A percentile compares a stretch with the other conserved stretches of the same genome.
Evolutionary conservation across 345 rosid species (phyloP).

Genomic region (Mangifera indica): DNA sequence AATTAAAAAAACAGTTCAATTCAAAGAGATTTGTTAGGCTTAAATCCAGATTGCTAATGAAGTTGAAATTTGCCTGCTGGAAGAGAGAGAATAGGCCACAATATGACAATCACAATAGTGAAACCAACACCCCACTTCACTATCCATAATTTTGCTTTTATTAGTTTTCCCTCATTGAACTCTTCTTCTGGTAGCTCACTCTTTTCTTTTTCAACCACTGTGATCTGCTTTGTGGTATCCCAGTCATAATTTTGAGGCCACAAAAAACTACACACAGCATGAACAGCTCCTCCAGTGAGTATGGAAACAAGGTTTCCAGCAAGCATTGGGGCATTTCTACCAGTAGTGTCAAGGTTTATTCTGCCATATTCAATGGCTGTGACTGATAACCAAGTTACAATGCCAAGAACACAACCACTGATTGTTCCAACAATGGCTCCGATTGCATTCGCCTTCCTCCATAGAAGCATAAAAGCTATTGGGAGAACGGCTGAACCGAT

Average conservation of each 20-base stretch:
- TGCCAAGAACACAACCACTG: slow-evolving; percentile 70
- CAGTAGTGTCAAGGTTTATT: slow-evolving; percentile 70
- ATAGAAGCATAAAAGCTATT: slow-evolving; percentile 85
- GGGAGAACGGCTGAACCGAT: slow-evolving; percentile 93
- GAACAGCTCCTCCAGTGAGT: slow-evolving; percentile 72
- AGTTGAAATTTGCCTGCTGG: slow-evolving; percentile 58
- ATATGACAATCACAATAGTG: slow-evolving; percentile 57
- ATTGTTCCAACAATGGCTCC: slow-evolving; percentile 78
- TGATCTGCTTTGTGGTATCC: slow-evolving; percentile 80
- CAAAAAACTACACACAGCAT: slow-evolving; percentile 61
- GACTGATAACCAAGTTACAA: slow-evolving; percentile 67
- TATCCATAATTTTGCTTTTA: slow-evolving; percentile 75
- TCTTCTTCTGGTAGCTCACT: slow-evolving; percentile 58
- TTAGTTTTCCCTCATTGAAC: slow-evolving; percentile 70
- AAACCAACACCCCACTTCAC: slow-evolving; percentile 81
- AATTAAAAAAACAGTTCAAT: too few species aligned
- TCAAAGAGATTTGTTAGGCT: neutral
- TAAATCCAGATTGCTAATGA: neutral
- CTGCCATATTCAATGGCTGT: slow-evolving; percentile 61
- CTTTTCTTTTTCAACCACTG: slow-evolving; percentile 64
- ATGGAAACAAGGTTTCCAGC: slow-evolving; percentile 83
- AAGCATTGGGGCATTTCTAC: slow-evolving; percentile 84
- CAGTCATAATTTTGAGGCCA: slow-evolving; percentile 77
- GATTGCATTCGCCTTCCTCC: slow-evolving; percentile 82
- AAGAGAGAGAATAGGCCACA: slow-evolving; percentile 80